Base-by-base conservation (phyloP, 73 alveolate species). In the Effrenium voratum region DNA sequence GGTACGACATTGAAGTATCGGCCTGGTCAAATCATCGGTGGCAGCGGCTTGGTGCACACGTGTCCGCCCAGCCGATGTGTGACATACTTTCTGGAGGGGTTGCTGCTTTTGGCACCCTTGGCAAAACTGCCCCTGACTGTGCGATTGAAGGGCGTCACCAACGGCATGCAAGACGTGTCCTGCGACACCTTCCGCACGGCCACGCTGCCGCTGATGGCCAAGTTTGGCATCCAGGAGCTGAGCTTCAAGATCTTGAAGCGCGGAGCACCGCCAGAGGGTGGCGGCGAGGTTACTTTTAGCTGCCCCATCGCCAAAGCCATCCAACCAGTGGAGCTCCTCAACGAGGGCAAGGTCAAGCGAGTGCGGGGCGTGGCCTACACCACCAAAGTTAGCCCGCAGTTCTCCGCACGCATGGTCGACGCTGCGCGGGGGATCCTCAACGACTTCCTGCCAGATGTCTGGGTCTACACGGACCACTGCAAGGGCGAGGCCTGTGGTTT, bases 381-480 rank as follows among this genome's bases (percentile, higher is more conserved):
- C 38, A 50, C 99, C 34, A 73, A 73, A n/a, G 94, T 93, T 28
- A 75, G 93, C 41, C 99, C 92, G 8, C 99, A 92, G 98, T 92
- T 92, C 43, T 70, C 98, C 32, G 98, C 98, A 26, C 98, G 98
- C 10, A 92, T 92, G 98, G 98, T 92, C 80, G 98, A 99, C 84
- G 73, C 99, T 19, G 99, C 99, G 32, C 99, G 99, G 81, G 99
- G 99, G 30, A 99, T 99, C 45, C 99, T 99, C 91, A 99, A 99
- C 98, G 99, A 99, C 82, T 99, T 99, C 99, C 98, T 99, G 76
- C 99, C 99, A 12, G 99, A 99, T 95, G 99, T 99, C 24, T 99
- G 99, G 99, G 99, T 99, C 47, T 99, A 99, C 95, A 99, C 99
- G 13, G 99, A 99, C 98, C 99, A 99, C 98, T 99, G 93, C 91